Evolutionary conservation across 2,329 filamentous ascomycete species (phyloP), one percentile per base, ranked within the genome.

Genomic region (Aspergillus sclerotialis): DNA sequence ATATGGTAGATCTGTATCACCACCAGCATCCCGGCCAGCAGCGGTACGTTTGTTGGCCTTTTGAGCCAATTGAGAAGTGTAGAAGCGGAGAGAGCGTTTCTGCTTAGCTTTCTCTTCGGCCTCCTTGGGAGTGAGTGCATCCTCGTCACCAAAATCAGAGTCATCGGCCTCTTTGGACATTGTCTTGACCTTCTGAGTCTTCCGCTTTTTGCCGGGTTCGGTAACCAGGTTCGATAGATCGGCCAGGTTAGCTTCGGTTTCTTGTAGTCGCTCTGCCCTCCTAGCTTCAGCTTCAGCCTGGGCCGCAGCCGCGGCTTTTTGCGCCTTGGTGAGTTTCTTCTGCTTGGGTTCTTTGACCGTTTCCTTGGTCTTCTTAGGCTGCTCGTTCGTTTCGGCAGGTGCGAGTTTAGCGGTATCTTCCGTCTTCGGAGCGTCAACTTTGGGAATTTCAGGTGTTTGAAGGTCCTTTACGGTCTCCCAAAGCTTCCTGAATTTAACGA

Each of bases 11-110:
- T 88, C 46, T 54, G 74, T 41, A 64, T 76, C 44, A 59, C 73
- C 38, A 63, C 73, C 37, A 68, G 82, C 43, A 75, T 85, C 58
- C 71, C 80, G 26, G 70, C 80, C 44, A 75, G 83, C 61, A 67
- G 65, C 41, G 52, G 78, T 48, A 57, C 72, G 85, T 58, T 86
- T 89, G 67, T 87, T 94, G 37, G 86, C 80, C 65, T 95, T 96
- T 60, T 96, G 90, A 17, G 85, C 83, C 46, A 98, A 92, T 59
- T 98, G 92, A 3, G 89, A 94, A 2, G 93, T 96, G 73, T 98
- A 98, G 72, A 98, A 98, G 43, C 88, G 84, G 38, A 98, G 75
- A 44, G 79, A 87, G 71, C 93, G 94, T 72, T 92, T 94, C 61
- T 84, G 84, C 39, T 78, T 76, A 0, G 82, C 84, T 65, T 98